Conservation (phyloP, 1,139 yeast genomes). For the Blastobotrys buckinghamii region DNA sequence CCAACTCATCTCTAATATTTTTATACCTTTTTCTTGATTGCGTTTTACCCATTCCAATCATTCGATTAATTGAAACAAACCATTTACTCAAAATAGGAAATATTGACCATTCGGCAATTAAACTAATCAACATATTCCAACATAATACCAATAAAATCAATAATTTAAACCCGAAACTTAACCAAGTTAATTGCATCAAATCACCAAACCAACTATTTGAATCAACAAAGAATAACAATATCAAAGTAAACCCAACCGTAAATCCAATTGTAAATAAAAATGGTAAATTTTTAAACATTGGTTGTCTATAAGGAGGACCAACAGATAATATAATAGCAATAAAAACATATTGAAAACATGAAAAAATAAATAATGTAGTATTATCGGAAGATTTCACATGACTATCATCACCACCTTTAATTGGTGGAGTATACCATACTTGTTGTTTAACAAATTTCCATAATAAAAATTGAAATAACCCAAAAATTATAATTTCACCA, state of each 20-base stretch:
- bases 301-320: conserved; percentile 94
- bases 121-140: conserved; percentile 47
- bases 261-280: conserved; percentile 56
- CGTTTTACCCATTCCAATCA: conserved; percentile 25
- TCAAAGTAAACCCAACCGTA: conserved; percentile 45
- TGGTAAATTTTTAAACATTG: conserved; percentile 61
- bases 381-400: conserved; percentile 86
- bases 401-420: conserved; percentile 76
- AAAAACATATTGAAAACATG: conserved; percentile 85
- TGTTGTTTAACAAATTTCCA: conserved; percentile 50
- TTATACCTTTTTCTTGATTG: conserved; percentile 32
- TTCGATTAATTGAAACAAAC: conserved; percentile 27
- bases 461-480: conserved; percentile 57
- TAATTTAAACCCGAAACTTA: conserved; percentile 48
- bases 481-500: conserved; percentile 59
- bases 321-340: conserved; percentile 76
- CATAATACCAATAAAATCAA: conserved; percentile 43
- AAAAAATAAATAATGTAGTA: conserved; percentile 70
- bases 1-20: background rate
- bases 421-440: conserved; percentile 76
- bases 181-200: conserved; percentile 68
- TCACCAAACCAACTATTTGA: conserved; percentile 52
- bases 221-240: conserved; percentile 47
- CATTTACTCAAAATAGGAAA: conserved; percentile 31
- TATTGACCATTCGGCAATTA: conserved; percentile 40